Base-by-base conservation (phyloP, 2,329 filamentous ascomycete genomes). In the Leptographium radiaticola region DNA sequence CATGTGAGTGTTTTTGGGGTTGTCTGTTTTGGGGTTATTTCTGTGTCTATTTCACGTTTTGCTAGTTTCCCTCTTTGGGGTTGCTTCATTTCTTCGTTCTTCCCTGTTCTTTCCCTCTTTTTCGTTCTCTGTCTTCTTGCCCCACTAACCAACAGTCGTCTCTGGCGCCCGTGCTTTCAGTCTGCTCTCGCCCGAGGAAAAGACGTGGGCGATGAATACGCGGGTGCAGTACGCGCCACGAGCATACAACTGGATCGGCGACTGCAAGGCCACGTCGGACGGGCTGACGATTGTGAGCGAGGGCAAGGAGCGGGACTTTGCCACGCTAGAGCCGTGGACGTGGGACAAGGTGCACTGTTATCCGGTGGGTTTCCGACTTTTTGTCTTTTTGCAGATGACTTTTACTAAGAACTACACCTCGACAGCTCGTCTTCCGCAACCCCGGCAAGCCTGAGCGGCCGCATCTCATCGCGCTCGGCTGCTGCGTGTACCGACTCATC, bases 261-360 rank as follows among this genome's bases (percentile, higher is more conserved):
- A 50, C 18, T 53, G 52, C 46, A 53, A 53, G 33, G 52, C 52
- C 13, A 53, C 52, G 2, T 50, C 46, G 33, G 52, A 53, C 15
- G 52, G 52, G 13, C 16, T 53, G n/a, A 53, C 52, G 2, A 53
- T 53, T 39, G 52, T 36, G 10, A 50, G 46, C 47, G 8, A 53
- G 25, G 52, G 52, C 30, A 44, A 49, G 30, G 52, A 53, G 16
- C 40, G 46, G 1, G 20, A 46, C 40, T 18, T 53, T 4, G 46
- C 43, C 10, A 11, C 31, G 11, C 18, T 53, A 30, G 46, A 50
- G 33, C 46, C 46, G 11, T 53, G 52, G 52, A 53, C 46, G n/a
- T 53, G 52, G 52, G 52, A 53, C 40, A 53, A 53, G 52, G 52
- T 49, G 4, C 52, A 53, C 18, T 38, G 18, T 18, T 53, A 45